Evolutionary conservation across 169 alveolate species (phyloP).

Genomic region (Sarcocystis neurona): DNA sequence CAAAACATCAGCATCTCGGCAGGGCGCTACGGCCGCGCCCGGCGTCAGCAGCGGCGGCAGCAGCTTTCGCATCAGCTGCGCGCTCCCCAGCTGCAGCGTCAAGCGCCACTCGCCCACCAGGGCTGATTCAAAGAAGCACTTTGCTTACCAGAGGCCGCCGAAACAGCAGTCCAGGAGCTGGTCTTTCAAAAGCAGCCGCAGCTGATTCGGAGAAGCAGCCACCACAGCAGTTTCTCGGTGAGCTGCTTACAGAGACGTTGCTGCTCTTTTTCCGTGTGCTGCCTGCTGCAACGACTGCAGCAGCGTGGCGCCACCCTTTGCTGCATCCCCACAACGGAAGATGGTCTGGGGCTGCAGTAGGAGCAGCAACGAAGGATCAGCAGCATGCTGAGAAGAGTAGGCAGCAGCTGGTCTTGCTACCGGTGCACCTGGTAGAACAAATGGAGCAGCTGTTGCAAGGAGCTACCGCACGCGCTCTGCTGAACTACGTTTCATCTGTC

Average conservation of each 20-base stretch:
- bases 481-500: background rate
- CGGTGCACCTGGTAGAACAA: background rate
- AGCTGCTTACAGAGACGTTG: background rate
- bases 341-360: background rate
- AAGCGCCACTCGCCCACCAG: no score
- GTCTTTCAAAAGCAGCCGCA: background rate
- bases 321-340: background rate
- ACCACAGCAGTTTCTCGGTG: background rate
- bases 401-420: background rate
- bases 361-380: background rate
- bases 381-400: background rate
- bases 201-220: background rate
- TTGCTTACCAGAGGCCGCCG: no score
- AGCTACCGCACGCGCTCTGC: constrained; percentile 1
- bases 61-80: no score
- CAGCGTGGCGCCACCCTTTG: background rate
- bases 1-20: no score
- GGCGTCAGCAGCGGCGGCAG: no score
- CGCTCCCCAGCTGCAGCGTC: no score
- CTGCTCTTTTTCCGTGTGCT: background rate
- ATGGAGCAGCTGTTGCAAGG: background rate
- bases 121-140: no score
- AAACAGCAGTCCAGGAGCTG: no score
- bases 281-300: background rate
- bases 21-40: no score